Percentiles rank a stretch among this genome's conserved stretches.
These are phyloP conservation scores for Onygenales sp. DNA, from an alignment of 2,329 filamentous ascomycete species.

Conservation along the genomic window DNA sequence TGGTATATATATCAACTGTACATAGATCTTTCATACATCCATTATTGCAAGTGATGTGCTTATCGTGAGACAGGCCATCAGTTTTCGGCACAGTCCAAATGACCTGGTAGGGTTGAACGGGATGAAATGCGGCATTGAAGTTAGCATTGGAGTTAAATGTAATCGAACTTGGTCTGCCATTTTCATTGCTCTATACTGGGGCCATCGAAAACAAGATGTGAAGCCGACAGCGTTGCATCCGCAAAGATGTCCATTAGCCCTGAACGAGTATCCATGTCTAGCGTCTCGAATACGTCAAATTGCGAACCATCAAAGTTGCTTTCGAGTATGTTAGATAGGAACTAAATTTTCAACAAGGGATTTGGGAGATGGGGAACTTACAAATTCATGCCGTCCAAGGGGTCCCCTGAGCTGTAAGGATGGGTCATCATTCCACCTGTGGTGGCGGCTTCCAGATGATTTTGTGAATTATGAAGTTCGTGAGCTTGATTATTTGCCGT, in stretches of 20 bases:
- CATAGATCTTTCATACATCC: too few species aligned
- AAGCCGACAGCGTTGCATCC: not conserved
- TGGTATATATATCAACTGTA: too few species aligned
- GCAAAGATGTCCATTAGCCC: not conserved
- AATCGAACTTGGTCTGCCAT: not conserved
- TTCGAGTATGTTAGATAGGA: not conserved
- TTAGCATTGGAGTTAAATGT: too few species aligned
- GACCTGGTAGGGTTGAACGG: too few species aligned
- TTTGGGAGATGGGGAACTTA: not conserved
- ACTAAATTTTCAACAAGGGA: too few species aligned
- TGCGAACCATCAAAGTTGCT: not conserved
- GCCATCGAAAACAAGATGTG: not conserved
- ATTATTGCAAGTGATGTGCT: too few species aligned
- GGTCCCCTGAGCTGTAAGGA: not conserved
- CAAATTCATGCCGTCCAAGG: not conserved
- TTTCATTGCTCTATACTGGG: not conserved
- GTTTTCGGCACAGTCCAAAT: too few species aligned
- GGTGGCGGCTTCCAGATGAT: too few species aligned
- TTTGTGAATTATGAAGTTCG: too few species aligned
- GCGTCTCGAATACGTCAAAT: not conserved
- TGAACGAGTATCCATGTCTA: not conserved
- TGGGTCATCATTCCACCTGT: not conserved
- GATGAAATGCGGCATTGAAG: too few species aligned
- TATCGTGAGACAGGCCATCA: too few species aligned
- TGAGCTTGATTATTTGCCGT: too few species aligned